These are phyloP conservation scores for Venturia asperata DNA, from an alignment of 2,329 filamentous ascomycete species.

Conservation along the genomic window DNA sequence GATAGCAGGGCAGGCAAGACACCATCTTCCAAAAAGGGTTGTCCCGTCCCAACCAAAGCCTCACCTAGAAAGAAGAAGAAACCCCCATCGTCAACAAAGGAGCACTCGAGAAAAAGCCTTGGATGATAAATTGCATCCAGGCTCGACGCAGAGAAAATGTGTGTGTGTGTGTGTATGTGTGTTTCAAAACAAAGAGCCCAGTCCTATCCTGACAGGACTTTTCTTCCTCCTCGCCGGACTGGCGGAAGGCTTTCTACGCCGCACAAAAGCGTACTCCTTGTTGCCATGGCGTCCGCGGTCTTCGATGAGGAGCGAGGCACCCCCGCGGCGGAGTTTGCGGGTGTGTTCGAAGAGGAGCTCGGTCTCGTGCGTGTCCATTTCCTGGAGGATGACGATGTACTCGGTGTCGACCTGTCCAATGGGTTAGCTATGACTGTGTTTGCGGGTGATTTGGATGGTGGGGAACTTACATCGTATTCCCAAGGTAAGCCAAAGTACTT, in stretches of 20 bases:
- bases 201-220: conserved; percentile 13
- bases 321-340: conserved; percentile 35
- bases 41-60: conserved; percentile 2
- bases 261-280: conserved; percentile 41
- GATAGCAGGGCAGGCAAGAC: background rate
- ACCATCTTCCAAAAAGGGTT: background rate
- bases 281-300: conserved; percentile 30
- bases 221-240: conserved; percentile 14
- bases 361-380: conserved; percentile 43
- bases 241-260: conserved; percentile 25
- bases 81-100: background rate
- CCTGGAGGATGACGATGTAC: conserved; percentile 44
- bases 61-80: background rate
- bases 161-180: no score
- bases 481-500: conserved; percentile 43
- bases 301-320: conserved; percentile 37
- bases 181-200: conserved; percentile 6
- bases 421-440: conserved; percentile 7
- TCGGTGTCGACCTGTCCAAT: conserved; percentile 35
- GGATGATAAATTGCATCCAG: no score
- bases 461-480: conserved; percentile 40
- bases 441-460: background rate
- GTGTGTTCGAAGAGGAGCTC: conserved; percentile 47
- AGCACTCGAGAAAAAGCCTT: background rate
- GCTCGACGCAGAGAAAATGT: background rate